Evolutionary conservation across 192 early-diverging fungal species (phyloP).

Genomic region (Lunasporangiospora selenospora): DNA sequence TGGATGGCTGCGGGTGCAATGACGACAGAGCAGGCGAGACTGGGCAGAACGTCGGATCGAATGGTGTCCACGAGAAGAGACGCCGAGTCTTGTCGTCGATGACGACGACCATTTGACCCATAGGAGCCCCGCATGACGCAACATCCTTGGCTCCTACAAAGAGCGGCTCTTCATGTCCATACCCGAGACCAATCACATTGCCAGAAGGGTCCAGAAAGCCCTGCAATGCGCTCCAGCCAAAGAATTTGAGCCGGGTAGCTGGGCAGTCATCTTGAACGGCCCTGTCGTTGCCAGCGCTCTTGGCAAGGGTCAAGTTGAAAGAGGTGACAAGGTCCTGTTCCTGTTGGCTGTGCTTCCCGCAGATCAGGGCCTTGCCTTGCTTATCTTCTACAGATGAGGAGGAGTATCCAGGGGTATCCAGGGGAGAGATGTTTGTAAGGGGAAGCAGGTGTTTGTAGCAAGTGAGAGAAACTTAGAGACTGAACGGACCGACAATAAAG

Average conservation of each 20-base stretch:
- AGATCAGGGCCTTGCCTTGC: background rate
- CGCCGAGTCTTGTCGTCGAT: slow-evolving; percentile 2
- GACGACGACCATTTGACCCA: slow-evolving; percentile 16
- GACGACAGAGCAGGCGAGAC: too few relatives aligned
- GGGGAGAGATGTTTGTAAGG: background rate
- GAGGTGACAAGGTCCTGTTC: background rate
- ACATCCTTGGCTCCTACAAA: slow-evolving; percentile 8
- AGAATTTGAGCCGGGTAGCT: slow-evolving; percentile 5
- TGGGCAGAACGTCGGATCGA: background rate
- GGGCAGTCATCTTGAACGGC: too few relatives aligned
- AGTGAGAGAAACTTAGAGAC: background rate
- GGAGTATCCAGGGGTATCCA: background rate
- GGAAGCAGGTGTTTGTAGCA: background rate
- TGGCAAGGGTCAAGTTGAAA: background rate
- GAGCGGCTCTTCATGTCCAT: background rate
- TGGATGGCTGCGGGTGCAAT: too few relatives aligned
- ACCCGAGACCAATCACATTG: slow-evolving; percentile 5
- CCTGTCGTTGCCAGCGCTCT: background rate
- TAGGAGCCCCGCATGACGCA: slow-evolving; percentile 19
- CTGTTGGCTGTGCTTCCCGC: background rate
- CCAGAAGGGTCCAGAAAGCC: slow-evolving; percentile 10
- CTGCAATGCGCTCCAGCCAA: slow-evolving; percentile 18
- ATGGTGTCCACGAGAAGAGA: slow-evolving; percentile 11
- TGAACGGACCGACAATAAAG: slow-evolving; percentile 6
- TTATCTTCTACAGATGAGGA: background rate